Conservation (phyloP, 2,329 filamentous ascomycete species). For the Pyrenochaeta sp. region DNA sequence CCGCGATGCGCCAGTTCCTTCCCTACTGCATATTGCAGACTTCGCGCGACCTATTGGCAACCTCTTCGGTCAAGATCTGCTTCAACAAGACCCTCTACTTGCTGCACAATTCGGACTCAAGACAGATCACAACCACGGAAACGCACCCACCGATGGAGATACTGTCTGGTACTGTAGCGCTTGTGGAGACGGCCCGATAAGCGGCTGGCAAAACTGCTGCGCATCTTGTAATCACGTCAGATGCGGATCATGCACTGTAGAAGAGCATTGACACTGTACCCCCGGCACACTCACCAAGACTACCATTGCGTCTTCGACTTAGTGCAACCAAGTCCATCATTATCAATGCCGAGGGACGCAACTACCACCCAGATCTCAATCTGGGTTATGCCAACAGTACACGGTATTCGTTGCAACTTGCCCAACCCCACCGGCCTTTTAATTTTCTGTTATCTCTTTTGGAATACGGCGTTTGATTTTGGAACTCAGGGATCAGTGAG, state of each 20-base stretch:
- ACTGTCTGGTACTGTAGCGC: conserved; percentile 24
- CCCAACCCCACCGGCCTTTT: background rate
- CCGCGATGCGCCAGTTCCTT: background rate
- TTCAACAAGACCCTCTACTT: background rate
- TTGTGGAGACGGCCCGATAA: conserved; percentile 25
- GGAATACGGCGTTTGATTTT: no score
- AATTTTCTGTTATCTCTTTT: no score
- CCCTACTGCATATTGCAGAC: background rate
- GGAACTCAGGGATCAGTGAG: background rate
- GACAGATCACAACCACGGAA: background rate
- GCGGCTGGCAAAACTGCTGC: conserved; percentile 13
- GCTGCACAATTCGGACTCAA: background rate
- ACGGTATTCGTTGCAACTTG: no score
- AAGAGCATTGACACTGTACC: background rate
- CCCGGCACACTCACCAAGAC: background rate
- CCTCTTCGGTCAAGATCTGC: background rate
- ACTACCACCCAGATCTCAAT: background rate
- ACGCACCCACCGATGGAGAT: conserved; percentile 13
- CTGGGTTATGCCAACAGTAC: no score
- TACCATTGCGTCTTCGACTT: background rate
- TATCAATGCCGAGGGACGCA: background rate
- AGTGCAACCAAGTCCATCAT: background rate
- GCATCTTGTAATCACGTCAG: conserved; percentile 13
- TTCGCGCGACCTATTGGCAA: background rate
- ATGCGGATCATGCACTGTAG: conserved; percentile 6